Evolutionary conservation across 495 filamentous ascomycete species (phyloP), one percentile per base, ranked within the genome.

Genomic region (Penicillium cataractarum): DNA sequence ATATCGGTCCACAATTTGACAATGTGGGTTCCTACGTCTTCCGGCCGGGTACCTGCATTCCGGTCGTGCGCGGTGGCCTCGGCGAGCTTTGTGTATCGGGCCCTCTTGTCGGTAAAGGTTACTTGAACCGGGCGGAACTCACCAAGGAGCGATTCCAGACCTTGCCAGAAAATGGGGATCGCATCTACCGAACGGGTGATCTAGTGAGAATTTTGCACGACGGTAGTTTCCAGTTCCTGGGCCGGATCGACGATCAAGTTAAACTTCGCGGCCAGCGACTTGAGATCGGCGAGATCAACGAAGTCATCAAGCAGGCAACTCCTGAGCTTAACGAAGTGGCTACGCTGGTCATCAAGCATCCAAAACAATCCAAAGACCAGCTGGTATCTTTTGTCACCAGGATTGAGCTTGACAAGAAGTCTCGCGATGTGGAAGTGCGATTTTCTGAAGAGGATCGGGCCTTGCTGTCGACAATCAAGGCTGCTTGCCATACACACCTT

Each of bases 71-170:
- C n/a, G 93, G 93, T 6, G 89, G 84, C 8, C 80, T 94, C 33
- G 93, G 93, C 22, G 93, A 97, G 70, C 84, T 97, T 6, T 96
- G 92, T 66, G 87, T 97, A 32, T 90, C 89, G 6, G 93, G 93
- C 0, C 89, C 87, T 60, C 80, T 97, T 6, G 92, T 97, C 33
- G 93, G 89, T 7, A 92, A 89, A 65, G 93, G 93, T 0, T 97
- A 97, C 65, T 80, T 95, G 40, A 93, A 93, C 44, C 83, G 92
- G 4, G 82, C 86, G 3, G 86, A 92, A 32, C 76, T 79, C 22
- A 77, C 74, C 8, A 62, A 63, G 35, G 70, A 71, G 46, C 75
- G 79, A 17, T 83, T 82, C 58, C 69, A 76, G 22, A 67, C 65
- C 6, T 65, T 75, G 4, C 78, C 76, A 44, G 67, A 70, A 35